These are phyloP conservation scores for Penicillium desertorum DNA, from an alignment of 495 filamentous ascomycete species.

Conservation along the genomic window DNA sequence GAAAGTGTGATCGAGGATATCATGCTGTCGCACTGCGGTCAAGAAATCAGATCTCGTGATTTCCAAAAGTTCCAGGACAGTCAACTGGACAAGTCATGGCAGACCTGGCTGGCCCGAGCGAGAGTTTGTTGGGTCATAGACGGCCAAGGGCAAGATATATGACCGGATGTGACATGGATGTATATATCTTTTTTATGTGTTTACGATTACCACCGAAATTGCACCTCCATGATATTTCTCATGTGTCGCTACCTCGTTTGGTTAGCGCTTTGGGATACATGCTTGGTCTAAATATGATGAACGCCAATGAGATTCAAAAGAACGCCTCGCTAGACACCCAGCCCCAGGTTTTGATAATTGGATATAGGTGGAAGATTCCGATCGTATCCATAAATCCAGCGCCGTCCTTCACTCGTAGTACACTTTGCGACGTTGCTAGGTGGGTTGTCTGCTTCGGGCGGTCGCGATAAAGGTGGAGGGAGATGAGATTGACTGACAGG, in stretches of 20 bases:
- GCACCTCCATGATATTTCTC: slow-evolving; percentile 15
- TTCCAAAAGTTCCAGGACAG: background rate
- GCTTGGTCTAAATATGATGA: slow-evolving; percentile 17
- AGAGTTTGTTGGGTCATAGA: slow-evolving; percentile 26
- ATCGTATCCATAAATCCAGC: slow-evolving; percentile 3
- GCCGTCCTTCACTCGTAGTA: background rate
- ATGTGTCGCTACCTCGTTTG: slow-evolving; percentile 18
- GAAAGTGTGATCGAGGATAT: slow-evolving; percentile 11
- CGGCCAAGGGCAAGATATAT: background rate
- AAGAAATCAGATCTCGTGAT: background rate
- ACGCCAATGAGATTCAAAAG: slow-evolving; percentile 21
- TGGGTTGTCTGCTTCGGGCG: background rate
- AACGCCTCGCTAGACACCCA: slow-evolving; percentile 35
- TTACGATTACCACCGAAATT: slow-evolving; percentile 12
- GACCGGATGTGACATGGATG: background rate
- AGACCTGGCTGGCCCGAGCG: slow-evolving; percentile 29
- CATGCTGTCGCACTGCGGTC: slow-evolving; percentile 1
- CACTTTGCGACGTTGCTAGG: background rate
- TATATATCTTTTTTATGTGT: background rate
- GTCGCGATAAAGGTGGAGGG: background rate
- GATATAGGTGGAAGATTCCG: slow-evolving; percentile 1
- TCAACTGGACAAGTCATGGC: slow-evolving; percentile 24
- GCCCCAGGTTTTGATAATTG: slow-evolving; percentile 8
- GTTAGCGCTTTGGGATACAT: slow-evolving; percentile 17
- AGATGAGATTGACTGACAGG: background rate